A percentile compares a stretch with the other conserved stretches of the same genome.
These are phyloP conservation scores for Boletus insuetus DNA, from an alignment of 768 basidiomycete species.

Conservation along the genomic window DNA sequence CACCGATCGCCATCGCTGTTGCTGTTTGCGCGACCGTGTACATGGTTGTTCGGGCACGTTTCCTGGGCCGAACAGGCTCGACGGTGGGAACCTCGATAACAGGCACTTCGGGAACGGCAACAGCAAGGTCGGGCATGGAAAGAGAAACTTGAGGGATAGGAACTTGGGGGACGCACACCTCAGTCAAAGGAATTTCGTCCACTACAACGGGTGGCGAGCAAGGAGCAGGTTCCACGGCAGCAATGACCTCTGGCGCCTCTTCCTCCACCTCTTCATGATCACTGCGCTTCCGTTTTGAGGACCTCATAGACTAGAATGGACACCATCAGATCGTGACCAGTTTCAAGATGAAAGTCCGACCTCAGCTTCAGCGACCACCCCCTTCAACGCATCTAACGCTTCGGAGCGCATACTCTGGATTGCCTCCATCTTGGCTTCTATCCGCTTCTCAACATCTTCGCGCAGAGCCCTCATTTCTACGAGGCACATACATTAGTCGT, in stretches of 20 bases:
- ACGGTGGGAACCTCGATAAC: neutral
- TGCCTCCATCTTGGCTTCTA: conserved; percentile 44
- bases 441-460: conserved; percentile 42
- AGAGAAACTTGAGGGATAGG: conserved; percentile 1
- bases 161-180: conserved; percentile 6
- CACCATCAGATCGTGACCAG: conserved; percentile 25
- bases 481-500: neutral
- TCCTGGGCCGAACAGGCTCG: conserved; percentile 32
- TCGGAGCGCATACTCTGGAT: conserved; percentile 41
- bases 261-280: conserved; percentile 36
- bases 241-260: neutral
- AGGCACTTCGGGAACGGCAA: neutral
- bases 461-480: conserved; percentile 47
- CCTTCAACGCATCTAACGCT: conserved; percentile 36
- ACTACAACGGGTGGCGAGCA: neutral
- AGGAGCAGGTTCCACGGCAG: neutral
- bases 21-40: conserved; percentile 53
- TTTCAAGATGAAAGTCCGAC: conserved; percentile 18
- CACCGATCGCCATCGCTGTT: conserved; percentile 62
- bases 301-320: conserved; percentile 28
- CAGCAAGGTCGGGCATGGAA: neutral
- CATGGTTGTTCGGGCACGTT: conserved; percentile 43
- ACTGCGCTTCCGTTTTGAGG: conserved; percentile 63
- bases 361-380: conserved; percentile 34
- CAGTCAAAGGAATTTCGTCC: neutral